A percentile compares a stretch with the other conserved stretches of the same genome.
phyloP scores from a whole-genome alignment of 495 filamentous ascomycete genomes.

The Aspergillus hancockii region DNA sequence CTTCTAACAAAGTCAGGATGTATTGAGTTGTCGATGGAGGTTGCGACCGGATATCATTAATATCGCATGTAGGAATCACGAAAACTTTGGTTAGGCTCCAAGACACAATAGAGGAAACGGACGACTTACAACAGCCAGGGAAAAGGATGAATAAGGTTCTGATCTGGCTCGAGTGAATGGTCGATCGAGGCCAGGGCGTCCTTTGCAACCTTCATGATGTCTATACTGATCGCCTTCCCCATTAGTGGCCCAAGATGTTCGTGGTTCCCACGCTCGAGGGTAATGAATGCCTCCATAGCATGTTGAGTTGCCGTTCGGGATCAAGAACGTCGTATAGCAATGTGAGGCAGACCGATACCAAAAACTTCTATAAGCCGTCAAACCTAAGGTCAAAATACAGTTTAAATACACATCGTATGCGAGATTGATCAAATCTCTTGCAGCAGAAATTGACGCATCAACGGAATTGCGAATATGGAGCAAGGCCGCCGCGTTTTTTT shows the following conservation, averaged over 20 bases:
- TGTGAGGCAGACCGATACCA: background rate
- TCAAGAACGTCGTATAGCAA: slow-evolving; percentile 3
- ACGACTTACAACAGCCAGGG: too few relatives aligned
- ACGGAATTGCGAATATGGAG: background rate
- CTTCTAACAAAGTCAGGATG: too few relatives aligned
- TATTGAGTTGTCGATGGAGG: too few relatives aligned
- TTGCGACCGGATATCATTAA: too few relatives aligned
- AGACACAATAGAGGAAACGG: too few relatives aligned
- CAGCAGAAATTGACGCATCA: background rate
- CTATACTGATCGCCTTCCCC: background rate
- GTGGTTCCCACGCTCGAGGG: background rate
- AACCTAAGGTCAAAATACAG: background rate
- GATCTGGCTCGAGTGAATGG: too few relatives aligned
- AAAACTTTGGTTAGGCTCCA: too few relatives aligned
- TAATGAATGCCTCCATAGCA: background rate
- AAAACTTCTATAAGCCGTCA: background rate
- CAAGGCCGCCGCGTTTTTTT: background rate
- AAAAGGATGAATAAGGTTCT: too few relatives aligned
- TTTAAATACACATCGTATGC: background rate
- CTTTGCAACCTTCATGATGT: slow-evolving; percentile 2
- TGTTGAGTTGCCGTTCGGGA: background rate
- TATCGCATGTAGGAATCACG: too few relatives aligned
- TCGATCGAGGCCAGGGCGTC: background rate
- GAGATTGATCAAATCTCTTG: background rate
- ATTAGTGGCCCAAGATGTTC: background rate